These are phyloP conservation scores for Thalassiosira mediterranea DNA, from an alignment of 352 stramenopile genomes.

Conservation along the genomic window DNA sequence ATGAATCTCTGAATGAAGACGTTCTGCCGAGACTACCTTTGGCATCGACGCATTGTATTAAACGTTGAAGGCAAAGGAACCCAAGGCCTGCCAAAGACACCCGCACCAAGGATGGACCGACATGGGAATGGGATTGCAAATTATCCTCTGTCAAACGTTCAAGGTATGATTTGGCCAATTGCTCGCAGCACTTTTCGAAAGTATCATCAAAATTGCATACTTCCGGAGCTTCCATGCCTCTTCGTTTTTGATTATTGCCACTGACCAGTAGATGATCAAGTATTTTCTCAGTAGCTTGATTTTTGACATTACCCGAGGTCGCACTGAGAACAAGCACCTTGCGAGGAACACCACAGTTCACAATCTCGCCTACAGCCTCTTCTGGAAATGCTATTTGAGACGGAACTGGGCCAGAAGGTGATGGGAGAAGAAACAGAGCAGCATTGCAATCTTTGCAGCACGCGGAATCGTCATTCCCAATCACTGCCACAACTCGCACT, in stretches of 20 bases:
- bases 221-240: slow-evolving; percentile 22
- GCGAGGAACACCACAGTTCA: slow-evolving; percentile 25
- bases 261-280: slow-evolving; percentile 35
- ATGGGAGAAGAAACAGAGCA: slow-evolving; percentile 42
- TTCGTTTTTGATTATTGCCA: slow-evolving; percentile 6
- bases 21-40: slow-evolving; percentile 1
- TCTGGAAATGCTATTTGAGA: slow-evolving; percentile 24
- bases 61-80: slow-evolving; percentile 45
- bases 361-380: slow-evolving; percentile 12
- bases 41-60: slow-evolving; percentile 40
- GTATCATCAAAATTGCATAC: slow-evolving; percentile 32
- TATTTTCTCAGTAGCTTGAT: slow-evolving; percentile 6
- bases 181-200: slow-evolving; percentile 44
- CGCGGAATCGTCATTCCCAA: slow-evolving; percentile 40
- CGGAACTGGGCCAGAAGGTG: not conserved
- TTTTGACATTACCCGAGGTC: slow-evolving; percentile 4
- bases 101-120: slow-evolving; percentile 18
- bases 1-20: slow-evolving; percentile 28
- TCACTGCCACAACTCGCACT: slow-evolving; percentile 40
- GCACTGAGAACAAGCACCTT: slow-evolving; percentile 39
- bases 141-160: slow-evolving; percentile 1
- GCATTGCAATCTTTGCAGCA: slow-evolving; percentile 47
- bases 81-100: slow-evolving; percentile 36
- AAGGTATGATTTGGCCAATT: slow-evolving; percentile 29
- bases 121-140: not conserved